phyloP scores from a whole-genome alignment of 2,329 filamentous ascomycete genomes.

The Rugonectria rugulosa region DNA sequence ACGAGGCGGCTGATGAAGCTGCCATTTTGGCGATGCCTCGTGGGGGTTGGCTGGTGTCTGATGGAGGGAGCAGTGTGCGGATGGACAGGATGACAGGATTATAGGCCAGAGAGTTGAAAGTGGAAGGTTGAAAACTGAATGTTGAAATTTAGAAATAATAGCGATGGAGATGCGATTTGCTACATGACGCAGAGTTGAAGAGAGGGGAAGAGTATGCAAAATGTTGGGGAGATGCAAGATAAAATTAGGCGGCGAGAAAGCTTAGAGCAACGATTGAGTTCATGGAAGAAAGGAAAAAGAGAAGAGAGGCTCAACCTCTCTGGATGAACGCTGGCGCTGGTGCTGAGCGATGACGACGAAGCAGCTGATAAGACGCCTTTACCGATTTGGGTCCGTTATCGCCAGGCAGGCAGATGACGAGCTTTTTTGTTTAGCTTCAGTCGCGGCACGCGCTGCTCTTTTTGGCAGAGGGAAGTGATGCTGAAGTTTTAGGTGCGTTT shows the following conservation, averaged over 20 bases:
- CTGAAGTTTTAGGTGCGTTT: too few relatives aligned
- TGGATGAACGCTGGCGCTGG: neutral
- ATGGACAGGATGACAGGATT: too few relatives aligned
- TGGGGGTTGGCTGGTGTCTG: neutral
- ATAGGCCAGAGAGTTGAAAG: too few relatives aligned
- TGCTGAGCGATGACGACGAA: conserved; percentile 16
- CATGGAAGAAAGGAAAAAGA: conserved; percentile 13
- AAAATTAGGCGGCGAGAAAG: neutral
- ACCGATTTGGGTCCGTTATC: conserved; percentile 18
- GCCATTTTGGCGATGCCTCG: conserved; percentile 41
- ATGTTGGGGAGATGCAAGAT: neutral
- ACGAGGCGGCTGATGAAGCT: conserved; percentile 44
- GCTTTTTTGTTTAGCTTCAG: too few relatives aligned
- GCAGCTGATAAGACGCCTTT: conserved; percentile 15
- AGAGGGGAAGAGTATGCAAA: neutral
- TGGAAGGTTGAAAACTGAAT: neutral
- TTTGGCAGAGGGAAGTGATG: too few relatives aligned
- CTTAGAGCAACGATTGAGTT: neutral
- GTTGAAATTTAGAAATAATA: neutral
- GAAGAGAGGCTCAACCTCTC: conserved; percentile 8
- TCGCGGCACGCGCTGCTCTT: too few relatives aligned
- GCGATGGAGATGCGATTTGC: conserved; percentile 1
- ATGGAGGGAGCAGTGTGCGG: neutral
- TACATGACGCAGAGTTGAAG: neutral
- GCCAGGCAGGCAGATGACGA: conserved; percentile 25